Percentiles rank a stretch among this genome's conserved stretches.
phyloP scores from a whole-genome alignment of 352 stramenopile species.

The Pythium rishiriense region DNA sequence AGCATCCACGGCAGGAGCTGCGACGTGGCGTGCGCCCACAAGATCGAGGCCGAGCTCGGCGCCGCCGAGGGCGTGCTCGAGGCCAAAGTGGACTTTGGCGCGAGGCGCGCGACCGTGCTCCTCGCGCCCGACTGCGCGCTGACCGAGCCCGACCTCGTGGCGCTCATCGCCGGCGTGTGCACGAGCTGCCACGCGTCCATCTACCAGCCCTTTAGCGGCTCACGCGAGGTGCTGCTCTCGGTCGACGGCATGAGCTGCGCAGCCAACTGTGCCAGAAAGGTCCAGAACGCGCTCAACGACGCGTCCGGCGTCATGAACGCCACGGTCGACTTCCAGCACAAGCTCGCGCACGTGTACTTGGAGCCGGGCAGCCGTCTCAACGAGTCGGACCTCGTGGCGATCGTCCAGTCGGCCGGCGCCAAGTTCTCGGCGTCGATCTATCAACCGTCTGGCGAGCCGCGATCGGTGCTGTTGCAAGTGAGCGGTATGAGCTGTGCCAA shows the following conservation, averaged over 20 bases:
- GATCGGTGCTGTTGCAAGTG: constrained; percentile 57
- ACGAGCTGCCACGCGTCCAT: constrained; percentile 55
- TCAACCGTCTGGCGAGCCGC: constrained; percentile 39
- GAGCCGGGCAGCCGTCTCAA: constrained; percentile 67
- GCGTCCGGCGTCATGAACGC: constrained; percentile 69
- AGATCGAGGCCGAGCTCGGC: constrained; percentile 57
- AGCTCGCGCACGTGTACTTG: constrained; percentile 75
- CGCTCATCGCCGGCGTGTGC: constrained; percentile 47
- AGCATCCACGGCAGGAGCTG: constrained; percentile 79
- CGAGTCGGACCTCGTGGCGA: constrained; percentile 61
- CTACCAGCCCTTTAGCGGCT: constrained; percentile 72
- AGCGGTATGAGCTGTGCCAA: constrained; percentile 83
- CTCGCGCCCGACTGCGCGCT: constrained; percentile 58
- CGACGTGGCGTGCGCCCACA: constrained; percentile 59
- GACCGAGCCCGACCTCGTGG: constrained; percentile 69
- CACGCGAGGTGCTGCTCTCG: constrained; percentile 72
- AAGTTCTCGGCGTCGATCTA: constrained; percentile 68
- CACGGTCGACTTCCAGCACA: constrained; percentile 76
- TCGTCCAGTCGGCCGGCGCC: constrained; percentile 50
- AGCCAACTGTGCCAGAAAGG: constrained; percentile 72
- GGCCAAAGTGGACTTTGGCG: constrained; percentile 65
- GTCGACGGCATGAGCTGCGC: constrained; percentile 81
- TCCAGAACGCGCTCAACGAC: constrained; percentile 64
- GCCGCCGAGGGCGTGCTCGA: constrained; percentile 57
- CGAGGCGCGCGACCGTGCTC: constrained; percentile 72